phyloP scores from a whole-genome alignment of 768 basidiomycete species.

The Pleurotus platypus region DNA sequence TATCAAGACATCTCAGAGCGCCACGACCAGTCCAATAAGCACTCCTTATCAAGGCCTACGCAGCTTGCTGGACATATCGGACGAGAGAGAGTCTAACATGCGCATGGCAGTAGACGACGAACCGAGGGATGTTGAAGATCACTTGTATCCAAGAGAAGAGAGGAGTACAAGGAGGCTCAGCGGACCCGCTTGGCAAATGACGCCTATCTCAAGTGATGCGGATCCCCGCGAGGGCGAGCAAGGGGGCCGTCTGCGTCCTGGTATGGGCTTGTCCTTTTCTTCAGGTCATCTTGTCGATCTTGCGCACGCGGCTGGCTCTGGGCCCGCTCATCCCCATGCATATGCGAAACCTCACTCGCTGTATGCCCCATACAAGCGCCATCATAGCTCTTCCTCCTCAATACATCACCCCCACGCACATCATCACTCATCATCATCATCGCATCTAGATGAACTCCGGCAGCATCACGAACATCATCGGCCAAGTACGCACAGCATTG shows the following conservation, averaged over 20 bases:
- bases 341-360: background rate
- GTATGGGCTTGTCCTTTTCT: constrained; percentile 33
- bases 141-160: constrained; percentile 14
- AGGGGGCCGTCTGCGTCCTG: constrained; percentile 13
- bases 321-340: constrained; percentile 22
- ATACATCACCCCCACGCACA: constrained; percentile 38
- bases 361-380: constrained; percentile 6
- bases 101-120: constrained; percentile 2
- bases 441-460: background rate
- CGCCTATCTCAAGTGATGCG: constrained; percentile 22
- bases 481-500: background rate
- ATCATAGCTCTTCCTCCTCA: constrained; percentile 17
- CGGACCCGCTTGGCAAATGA: constrained; percentile 55
- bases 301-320: constrained; percentile 19
- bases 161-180: constrained; percentile 44
- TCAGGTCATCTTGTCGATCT: constrained; percentile 39
- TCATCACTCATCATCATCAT: background rate
- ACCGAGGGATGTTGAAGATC: constrained; percentile 17
- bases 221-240: constrained; percentile 4
- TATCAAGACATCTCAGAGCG: constrained; percentile 44
- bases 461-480: constrained; percentile 5
- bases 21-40: constrained; percentile 60
- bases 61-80: constrained; percentile 15
- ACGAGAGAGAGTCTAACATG: constrained; percentile 4
- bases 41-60: constrained; percentile 31